Conservation (phyloP, 306 rosid species). For the Comarum palustre region DNA sequence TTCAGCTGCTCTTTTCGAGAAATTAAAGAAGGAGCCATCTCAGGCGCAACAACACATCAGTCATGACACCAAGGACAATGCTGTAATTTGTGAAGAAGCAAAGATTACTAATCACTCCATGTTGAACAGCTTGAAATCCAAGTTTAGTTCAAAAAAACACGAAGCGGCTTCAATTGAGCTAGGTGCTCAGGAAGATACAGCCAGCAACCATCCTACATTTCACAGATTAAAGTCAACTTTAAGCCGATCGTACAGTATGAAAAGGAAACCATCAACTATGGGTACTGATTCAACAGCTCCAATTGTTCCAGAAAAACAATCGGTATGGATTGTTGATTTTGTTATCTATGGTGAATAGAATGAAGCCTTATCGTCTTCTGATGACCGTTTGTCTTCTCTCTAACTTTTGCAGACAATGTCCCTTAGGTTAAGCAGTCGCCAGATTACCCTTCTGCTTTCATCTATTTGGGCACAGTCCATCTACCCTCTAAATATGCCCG, state of each 20-base stretch:
- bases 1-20: constrained; percentile 26
- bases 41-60: constrained; percentile 12
- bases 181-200: constrained; percentile 17
- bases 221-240: constrained; percentile 61
- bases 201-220: constrained; percentile 39
- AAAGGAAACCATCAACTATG: constrained; percentile 29
- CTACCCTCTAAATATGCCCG: constrained; percentile 67
- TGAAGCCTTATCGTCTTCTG: constrained; percentile 3
- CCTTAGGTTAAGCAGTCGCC: constrained; percentile 66
- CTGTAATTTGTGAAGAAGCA: constrained; percentile 13
- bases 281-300: constrained; percentile 21
- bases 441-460: constrained; percentile 61
- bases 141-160: constrained; percentile 34
- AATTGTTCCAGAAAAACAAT: constrained; percentile 19
- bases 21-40: constrained; percentile 20
- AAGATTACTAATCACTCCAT: constrained; percentile 42
- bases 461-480: constrained; percentile 80
- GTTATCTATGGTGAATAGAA: not conserved
- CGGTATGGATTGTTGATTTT: constrained; percentile 22
- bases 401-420: constrained; percentile 30
- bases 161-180: constrained; percentile 22
- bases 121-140: constrained; percentile 60
- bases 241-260: constrained; percentile 44
- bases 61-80: constrained; percentile 14
- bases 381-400: constrained; percentile 5